Evolutionary conservation across 352 stramenopile species (phyloP), one percentile per base, ranked within the genome.

Genomic region (Globisporangium canariense): DNA sequence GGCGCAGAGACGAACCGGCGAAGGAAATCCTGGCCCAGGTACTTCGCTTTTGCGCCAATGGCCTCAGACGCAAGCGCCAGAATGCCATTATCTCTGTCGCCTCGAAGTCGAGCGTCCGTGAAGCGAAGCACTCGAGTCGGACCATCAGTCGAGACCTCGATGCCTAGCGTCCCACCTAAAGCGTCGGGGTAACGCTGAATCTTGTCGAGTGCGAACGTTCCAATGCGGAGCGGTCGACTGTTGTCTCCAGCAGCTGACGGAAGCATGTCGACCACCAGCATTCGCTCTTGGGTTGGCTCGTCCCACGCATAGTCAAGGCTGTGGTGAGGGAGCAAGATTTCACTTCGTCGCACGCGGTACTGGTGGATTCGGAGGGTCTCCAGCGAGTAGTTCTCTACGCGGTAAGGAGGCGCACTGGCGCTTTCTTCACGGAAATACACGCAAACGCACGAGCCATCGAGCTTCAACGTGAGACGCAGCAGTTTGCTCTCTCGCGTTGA

Each of bases 231-330:
- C 20, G 88, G 88, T 14, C 88, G 83, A 58, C 85, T 94, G 55
- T 95, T 95, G 60, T 96, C 88, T 7, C 88, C 86, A 62, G 88
- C 88, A 46, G 87, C 86, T 11, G 88, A 96, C 5, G 88, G 88
- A 11, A 96, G 79, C 86, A 95, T 94, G 45, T 96, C 88, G 3
- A 96, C 88, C 1, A 96, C 83, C 6, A 96, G 70, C 51, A 90
- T 72, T 4, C 81, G 78, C 28, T 89, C 79, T 67, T 94, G 76
- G 6, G 86, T 93, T 5, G 88, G 88, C 41, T 96, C 88, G 63
- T 96, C 88, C 88, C 88, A 96, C 4, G 88, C 85, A 67, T 96
- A 96, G 47, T 95, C 86, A 7, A 93, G 68, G 45, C 83, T 94
- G 56, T 96, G 88, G 62, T 96, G 87, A 22, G 88, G 88, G 20